phyloP scores from a whole-genome alignment of 352 stramenopile species.

The Thalassiosira delicatula region DNA sequence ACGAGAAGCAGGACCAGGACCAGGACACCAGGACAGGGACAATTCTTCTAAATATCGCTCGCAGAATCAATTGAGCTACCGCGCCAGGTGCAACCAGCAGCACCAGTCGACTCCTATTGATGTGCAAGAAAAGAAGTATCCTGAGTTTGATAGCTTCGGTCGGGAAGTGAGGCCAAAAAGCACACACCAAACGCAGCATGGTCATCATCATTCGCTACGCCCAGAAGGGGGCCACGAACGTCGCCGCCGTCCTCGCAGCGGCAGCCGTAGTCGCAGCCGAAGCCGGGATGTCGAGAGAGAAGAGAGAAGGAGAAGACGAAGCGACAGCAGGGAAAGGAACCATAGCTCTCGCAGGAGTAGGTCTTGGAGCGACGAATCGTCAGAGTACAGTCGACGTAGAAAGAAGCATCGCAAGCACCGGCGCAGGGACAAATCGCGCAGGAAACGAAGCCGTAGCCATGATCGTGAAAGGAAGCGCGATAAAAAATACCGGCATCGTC shows the following conservation, averaged over 20 bases:
- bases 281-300: conserved; percentile 27
- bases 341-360: conserved; percentile 19
- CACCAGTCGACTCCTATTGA: conserved; percentile 39
- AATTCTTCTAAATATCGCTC: not conserved
- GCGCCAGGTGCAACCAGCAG: not conserved
- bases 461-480: conserved; percentile 30
- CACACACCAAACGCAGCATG: conserved; percentile 7
- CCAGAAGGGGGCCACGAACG: not conserved
- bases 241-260: conserved; percentile 10
- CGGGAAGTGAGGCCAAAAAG: conserved; percentile 8
- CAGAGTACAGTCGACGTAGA: too few species aligned
- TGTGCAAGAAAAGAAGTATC: conserved; percentile 4
- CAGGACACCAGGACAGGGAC: not conserved
- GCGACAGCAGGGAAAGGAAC: conserved; percentile 16
- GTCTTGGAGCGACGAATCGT: too few species aligned
- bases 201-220: too few species aligned
- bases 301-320: conserved; percentile 23
- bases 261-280: conserved; percentile 16
- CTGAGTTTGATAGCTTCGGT: conserved; percentile 18
- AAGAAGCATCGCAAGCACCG: too few species aligned
- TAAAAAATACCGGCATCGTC: conserved; percentile 8
- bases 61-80: not conserved
- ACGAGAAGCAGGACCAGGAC: conserved; percentile 1
- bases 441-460: conserved; percentile 47
- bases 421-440: conserved; percentile 22